These are phyloP conservation scores for Fraxinus americana DNA, from an alignment of 257 asterid genomes.

Conservation along the genomic window DNA sequence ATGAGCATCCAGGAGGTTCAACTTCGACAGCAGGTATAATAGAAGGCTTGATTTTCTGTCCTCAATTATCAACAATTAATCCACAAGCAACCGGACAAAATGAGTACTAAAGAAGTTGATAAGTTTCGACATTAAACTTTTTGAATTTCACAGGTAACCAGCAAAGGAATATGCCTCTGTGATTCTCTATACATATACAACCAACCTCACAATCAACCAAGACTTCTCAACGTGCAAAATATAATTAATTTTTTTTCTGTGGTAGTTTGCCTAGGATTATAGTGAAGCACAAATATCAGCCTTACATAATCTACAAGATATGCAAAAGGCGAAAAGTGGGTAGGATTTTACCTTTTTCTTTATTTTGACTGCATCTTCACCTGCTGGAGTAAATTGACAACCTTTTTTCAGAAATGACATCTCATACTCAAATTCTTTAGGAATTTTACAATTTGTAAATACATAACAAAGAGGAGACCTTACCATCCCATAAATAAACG, in stretches of 20 bases:
- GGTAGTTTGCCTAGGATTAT: conserved; percentile 8
- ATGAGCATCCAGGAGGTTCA: conserved; percentile 92
- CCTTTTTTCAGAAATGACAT: conserved; percentile 28
- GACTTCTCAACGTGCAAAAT: neutral
- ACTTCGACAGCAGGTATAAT: conserved; percentile 92
- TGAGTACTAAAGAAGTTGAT: conserved; percentile 1
- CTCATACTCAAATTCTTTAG: conserved; percentile 3
- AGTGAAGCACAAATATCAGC: neutral
- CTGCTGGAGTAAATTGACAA: conserved; percentile 41
- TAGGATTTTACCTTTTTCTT: conserved; percentile 56
- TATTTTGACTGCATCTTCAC: conserved; percentile 43
- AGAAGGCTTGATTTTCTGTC: conserved; percentile 63
- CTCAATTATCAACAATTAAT: conserved; percentile 26
- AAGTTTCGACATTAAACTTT: too few species aligned
- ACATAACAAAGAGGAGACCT: conserved; percentile 36
- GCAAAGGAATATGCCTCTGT: neutral
- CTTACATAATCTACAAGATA: conserved; percentile 1
- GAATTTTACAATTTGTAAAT: neutral
- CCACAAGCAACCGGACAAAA: neutral
- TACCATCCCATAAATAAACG: conserved; percentile 68
- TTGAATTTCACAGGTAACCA: neutral
- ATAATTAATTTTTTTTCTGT: neutral
- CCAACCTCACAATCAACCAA: conserved; percentile 1
- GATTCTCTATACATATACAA: neutral
- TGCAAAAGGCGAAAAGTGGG: neutral